These are phyloP conservation scores for Sporothrix luriei DNA, from an alignment of 2,329 filamentous ascomycete genomes.

Conservation along the genomic window DNA sequence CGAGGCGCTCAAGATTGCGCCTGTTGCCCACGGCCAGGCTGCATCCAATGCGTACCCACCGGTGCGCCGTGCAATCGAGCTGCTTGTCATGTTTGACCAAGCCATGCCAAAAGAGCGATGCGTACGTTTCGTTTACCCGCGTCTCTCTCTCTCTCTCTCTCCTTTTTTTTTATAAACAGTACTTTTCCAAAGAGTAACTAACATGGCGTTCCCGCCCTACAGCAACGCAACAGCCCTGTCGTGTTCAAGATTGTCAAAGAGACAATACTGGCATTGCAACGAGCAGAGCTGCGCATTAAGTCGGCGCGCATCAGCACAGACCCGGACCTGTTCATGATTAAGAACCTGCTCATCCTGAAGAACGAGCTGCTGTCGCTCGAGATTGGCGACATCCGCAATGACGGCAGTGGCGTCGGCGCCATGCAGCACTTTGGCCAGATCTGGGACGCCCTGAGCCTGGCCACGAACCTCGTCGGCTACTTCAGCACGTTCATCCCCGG, in stretches of 20 bases:
- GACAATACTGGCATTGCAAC: slow-evolving; percentile 79
- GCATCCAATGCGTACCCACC: slow-evolving; percentile 61
- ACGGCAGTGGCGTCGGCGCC: slow-evolving; percentile 9
- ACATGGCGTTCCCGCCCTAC: slow-evolving; percentile 20
- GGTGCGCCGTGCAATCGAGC: slow-evolving; percentile 60
- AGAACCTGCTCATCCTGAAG: slow-evolving; percentile 91
- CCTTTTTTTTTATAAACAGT: not conserved
- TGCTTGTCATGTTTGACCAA: slow-evolving; percentile 64
- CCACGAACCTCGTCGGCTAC: slow-evolving; percentile 60
- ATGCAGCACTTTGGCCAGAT: slow-evolving; percentile 66
- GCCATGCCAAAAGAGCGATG: slow-evolving; percentile 66
- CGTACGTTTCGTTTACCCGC: slow-evolving; percentile 48
- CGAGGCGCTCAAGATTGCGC: slow-evolving; percentile 55
- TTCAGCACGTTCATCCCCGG: slow-evolving; percentile 61
- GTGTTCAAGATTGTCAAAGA: slow-evolving; percentile 79
- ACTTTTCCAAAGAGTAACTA: not conserved
- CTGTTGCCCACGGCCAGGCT: slow-evolving; percentile 50
- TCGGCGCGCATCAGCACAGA: slow-evolving; percentile 65
- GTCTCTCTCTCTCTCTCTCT: not conserved
- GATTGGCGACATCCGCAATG: slow-evolving; percentile 69
- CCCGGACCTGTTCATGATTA: slow-evolving; percentile 87
- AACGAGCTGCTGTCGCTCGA: slow-evolving; percentile 95
- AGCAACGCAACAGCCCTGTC: slow-evolving; percentile 58
- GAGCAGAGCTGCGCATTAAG: slow-evolving; percentile 72
- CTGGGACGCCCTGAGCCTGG: slow-evolving; percentile 62